phyloP scores from a whole-genome alignment of 805 yeast genomes.

The Metschnikowia gruessii region DNA sequence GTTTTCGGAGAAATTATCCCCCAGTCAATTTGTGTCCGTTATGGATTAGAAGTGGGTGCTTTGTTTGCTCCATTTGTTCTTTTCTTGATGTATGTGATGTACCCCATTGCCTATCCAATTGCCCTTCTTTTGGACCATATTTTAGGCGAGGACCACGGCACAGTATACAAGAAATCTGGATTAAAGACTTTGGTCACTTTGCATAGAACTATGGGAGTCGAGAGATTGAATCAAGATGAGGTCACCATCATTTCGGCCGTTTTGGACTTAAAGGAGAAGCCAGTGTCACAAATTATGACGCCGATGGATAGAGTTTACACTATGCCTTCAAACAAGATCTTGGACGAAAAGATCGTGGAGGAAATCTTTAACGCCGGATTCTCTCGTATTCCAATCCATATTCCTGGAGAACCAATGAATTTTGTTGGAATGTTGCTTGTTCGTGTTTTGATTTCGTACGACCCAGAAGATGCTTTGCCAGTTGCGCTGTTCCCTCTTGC shows the following conservation, averaged over 20 bases:
- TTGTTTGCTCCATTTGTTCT: constrained; percentile 86
- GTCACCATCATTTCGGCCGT: constrained; percentile 95
- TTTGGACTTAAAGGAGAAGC: constrained; percentile 87
- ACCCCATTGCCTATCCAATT: constrained; percentile 90
- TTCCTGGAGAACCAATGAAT: constrained; percentile 84
- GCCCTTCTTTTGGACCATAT: constrained; percentile 76
- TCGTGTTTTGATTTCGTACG: constrained; percentile 88
- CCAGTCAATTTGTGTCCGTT: constrained; percentile 87
- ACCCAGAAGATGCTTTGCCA: constrained; percentile 93
- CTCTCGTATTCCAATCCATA: constrained; percentile 89
- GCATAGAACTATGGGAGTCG: constrained; percentile 94
- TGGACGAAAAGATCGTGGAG: constrained; percentile 83
- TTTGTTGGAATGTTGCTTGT: constrained; percentile 95
- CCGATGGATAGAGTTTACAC: constrained; percentile 89
- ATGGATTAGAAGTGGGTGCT: constrained; percentile 89
- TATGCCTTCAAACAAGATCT: constrained; percentile 74
- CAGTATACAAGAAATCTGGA: constrained; percentile 88
- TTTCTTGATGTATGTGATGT: constrained; percentile 80
- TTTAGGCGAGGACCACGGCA: constrained; percentile 95
- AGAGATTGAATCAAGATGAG: constrained; percentile 88
- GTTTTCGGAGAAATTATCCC: constrained; percentile 97
- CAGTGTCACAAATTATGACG: constrained; percentile 86
- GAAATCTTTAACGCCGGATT: constrained; percentile 92
- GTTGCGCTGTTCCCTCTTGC: constrained; percentile 94
- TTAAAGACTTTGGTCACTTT: constrained; percentile 89